Base-by-base conservation (phyloP, 1,284 basidiomycete species). In the Mycosarcoma maydis region DNA sequence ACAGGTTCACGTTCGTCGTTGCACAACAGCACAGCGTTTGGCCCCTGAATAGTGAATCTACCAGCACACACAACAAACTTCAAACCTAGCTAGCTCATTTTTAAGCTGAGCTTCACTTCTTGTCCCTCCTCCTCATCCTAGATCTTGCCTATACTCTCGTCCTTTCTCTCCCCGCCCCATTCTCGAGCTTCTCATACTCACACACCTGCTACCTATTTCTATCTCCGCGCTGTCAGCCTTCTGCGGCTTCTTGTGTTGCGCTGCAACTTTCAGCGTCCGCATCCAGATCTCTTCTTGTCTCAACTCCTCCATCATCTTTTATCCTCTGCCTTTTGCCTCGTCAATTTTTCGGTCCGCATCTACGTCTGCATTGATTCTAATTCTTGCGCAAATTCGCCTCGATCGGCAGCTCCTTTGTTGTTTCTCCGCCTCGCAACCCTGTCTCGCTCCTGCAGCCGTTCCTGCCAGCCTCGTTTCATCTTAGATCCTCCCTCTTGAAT, bases 91-190 rank as follows among this genome's bases (percentile, higher is more conserved):
- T n/a, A n/a, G n/a, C n/a, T n/a, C 33, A 2, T 34, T 34, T 14
- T 14, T 11, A 40, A 26, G 24, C 53, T 34, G 19, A 26, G 19
- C 53, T 55, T 36, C 23, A 14, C 33, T 6, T 40, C 11, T 16
- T 34, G 13, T 34, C 33, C 27, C 19, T 38, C 38, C 32, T 36
- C 30, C 17, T 50, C 40, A 23, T 49, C 30, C 23, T 26, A n/a
- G 27, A 6, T 24, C 7, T 14, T 24, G 13, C 10, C 20, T 14
- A 30, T 30, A 14, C 4, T 38, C 26, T 36, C 30, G 6, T 32
- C 39, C 37, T 47, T 62, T 62, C 38, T 23, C 20, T 62, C 53
- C 56, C 59, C 43, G 53, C 47, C 53, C 36, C 23, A 10, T 4
- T 27, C 26, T 47, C 30, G 45, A 39, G 45, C 59, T 55, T 55